These are phyloP conservation scores for Aspergillus felis DNA, from an alignment of 2,329 filamentous ascomycete genomes.

Conservation along the genomic window DNA sequence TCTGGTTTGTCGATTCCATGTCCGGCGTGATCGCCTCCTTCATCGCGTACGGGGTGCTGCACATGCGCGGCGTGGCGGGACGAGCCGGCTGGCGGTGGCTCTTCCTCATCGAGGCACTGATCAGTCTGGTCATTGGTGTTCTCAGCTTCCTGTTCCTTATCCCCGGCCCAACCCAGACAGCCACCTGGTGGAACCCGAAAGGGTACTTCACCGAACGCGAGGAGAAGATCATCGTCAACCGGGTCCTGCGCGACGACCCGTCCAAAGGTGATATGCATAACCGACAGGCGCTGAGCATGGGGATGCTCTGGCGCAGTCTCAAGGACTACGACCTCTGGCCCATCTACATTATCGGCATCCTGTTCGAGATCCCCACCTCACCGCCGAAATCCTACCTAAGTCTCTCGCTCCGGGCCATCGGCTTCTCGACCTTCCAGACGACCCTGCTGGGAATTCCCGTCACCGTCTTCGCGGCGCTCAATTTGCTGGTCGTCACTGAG, in stretches of 20 bases:
- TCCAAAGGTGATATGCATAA: slow-evolving; percentile 35
- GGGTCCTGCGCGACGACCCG: slow-evolving; percentile 47
- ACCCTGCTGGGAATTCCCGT: slow-evolving; percentile 29
- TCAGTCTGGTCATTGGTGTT: slow-evolving; percentile 43
- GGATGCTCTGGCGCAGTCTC: slow-evolving; percentile 29
- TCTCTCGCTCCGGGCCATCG: too few relatives aligned
- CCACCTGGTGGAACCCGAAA: slow-evolving; percentile 53
- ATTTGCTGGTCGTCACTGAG: slow-evolving; percentile 22
- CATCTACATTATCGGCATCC: slow-evolving; percentile 33
- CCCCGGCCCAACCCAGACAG: slow-evolving; percentile 41
- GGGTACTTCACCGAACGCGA: slow-evolving; percentile 62
- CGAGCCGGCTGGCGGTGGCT: slow-evolving; percentile 43
- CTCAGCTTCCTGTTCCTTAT: slow-evolving; percentile 43
- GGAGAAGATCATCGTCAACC: slow-evolving; percentile 60
- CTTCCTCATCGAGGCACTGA: slow-evolving; percentile 43
- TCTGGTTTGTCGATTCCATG: slow-evolving; percentile 34
- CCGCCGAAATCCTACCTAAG: slow-evolving; percentile 47
- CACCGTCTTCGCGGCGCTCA: slow-evolving; percentile 42
- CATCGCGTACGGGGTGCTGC: slow-evolving; percentile 33
- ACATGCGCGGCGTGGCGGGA: slow-evolving; percentile 40
- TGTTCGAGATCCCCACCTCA: slow-evolving; percentile 38
- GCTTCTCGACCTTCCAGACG: slow-evolving; percentile 19
- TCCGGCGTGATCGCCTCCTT: slow-evolving; percentile 32
- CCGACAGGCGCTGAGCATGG: slow-evolving; percentile 29
- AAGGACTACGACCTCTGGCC: slow-evolving; percentile 39